phyloP scores from a whole-genome alignment of 1,284 basidiomycete species.

The Gomphus sp. region DNA sequence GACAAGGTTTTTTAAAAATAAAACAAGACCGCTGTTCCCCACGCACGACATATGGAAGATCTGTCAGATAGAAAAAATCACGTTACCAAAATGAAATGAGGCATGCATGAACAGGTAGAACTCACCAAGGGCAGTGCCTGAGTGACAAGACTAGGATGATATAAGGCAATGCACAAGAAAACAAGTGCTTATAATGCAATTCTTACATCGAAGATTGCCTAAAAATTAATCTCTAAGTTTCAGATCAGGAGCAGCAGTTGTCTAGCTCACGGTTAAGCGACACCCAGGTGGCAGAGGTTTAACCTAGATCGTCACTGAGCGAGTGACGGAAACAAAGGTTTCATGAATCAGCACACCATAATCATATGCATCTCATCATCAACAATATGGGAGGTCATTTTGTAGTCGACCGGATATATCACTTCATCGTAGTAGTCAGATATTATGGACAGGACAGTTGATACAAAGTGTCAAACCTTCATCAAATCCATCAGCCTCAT shows the following conservation, averaged over 20 bases:
- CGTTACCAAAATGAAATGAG: background rate
- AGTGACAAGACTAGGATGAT: slow-evolving; percentile 33
- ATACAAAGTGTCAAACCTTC: slow-evolving; percentile 12
- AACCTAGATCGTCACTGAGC: slow-evolving; percentile 29
- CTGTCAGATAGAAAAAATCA: background rate
- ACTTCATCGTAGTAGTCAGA: slow-evolving; percentile 32
- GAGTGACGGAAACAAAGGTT: slow-evolving; percentile 5
- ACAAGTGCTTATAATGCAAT: background rate
- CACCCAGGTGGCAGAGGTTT: slow-evolving; percentile 51
- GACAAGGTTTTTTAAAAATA: slow-evolving; percentile 14
- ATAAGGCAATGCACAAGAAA: background rate
- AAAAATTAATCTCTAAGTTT: background rate
- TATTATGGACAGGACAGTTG: background rate
- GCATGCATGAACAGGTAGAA: background rate
- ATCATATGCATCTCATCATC: slow-evolving; percentile 66
- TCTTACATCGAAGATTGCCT: slow-evolving; percentile 65
- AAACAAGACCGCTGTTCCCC: slow-evolving; percentile 22
- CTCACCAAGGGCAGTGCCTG: slow-evolving; percentile 34
- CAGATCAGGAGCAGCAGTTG: background rate
- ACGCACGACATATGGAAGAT: slow-evolving; percentile 2
- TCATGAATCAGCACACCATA: slow-evolving; percentile 32
- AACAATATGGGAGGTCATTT: slow-evolving; percentile 63
- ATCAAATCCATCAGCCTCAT: slow-evolving; percentile 38
- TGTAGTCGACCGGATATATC: slow-evolving; percentile 79
- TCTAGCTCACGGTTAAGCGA: slow-evolving; percentile 52